Evolutionary conservation across 257 asterid species (phyloP).

Genomic region (Nicotiana tomentosiformis): DNA sequence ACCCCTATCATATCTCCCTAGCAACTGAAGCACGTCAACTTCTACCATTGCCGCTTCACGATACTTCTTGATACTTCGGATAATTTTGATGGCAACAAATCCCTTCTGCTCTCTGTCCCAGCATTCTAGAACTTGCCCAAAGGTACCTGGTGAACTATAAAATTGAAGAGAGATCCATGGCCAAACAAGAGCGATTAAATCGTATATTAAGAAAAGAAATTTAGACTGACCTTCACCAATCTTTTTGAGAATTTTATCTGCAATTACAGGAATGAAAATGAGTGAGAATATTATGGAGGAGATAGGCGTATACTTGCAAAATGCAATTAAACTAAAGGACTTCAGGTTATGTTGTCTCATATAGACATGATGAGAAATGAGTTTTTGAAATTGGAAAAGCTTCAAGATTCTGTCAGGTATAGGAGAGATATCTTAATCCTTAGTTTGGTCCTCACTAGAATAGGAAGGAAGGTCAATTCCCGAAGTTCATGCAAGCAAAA

Average conservation of each 20-base stretch:
- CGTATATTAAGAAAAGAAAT: neutral
- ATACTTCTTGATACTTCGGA: constrained; percentile 47
- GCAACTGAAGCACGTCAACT: constrained; percentile 49
- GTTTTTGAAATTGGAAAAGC: neutral
- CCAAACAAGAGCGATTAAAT: neutral
- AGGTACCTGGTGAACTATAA: constrained; percentile 33
- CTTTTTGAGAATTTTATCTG: constrained; percentile 50
- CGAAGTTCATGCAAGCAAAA: neutral
- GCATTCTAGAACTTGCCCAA: constrained; percentile 53
- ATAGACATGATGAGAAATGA: neutral
- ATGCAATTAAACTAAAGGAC: neutral
- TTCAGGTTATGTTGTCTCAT: neutral
- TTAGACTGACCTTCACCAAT: constrained; percentile 43
- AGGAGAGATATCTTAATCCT: neutral
- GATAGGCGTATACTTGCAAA: neutral
- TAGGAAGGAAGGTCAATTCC: neutral
- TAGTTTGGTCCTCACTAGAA: neutral
- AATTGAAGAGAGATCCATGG: neutral
- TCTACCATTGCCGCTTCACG: constrained; percentile 53
- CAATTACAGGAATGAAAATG: constrained; percentile 16
- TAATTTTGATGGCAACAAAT: constrained; percentile 43
- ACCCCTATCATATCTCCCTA: constrained; percentile 45
- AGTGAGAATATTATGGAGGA: constrained; percentile 17
- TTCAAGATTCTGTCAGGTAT: neutral
- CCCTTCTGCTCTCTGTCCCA: constrained; percentile 47